Evolutionary conservation across 257 asterid species (phyloP), one percentile per base, ranked within the genome.

Genomic region (Sherardia arvensis): DNA sequence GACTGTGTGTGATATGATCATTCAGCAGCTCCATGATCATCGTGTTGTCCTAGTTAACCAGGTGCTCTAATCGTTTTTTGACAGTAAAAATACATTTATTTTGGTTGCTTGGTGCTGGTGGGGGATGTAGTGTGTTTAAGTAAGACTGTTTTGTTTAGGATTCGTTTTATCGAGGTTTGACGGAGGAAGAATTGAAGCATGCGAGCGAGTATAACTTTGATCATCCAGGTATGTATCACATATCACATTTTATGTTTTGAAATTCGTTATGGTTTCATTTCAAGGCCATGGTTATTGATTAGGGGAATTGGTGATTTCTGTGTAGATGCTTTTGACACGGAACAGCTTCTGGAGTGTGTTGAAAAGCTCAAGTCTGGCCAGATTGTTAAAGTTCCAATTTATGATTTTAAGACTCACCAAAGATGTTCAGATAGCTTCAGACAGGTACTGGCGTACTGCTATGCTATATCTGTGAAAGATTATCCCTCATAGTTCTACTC

Each of bases 171-270:
- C 96, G 97, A 8, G 99, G 97, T 62, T 73, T 93, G 83, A 93
- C 90, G 32, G 78, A 77, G 26, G 97, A 90, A 74, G 99, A 93
- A 77, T 74, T 69, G 65, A 69, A 81, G 70, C 85, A 60, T 70
- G 99, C 86, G 53, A 91, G 84, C 30, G 97, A 90, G 69, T 93
- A 93, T 81, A 90, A 93, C 74, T 93, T 93, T 74, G 99, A 93
- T 66, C 99, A 93, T 77, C 99, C 99, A 72, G 99, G 99, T 93
- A 76, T n/a, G n/a, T n/a, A n/a, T n/a, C n/a, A n/a, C n/a, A n/a
- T n/a, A 49, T 17, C 62, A 49, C 45, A 38, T 53, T 57, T 25
- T 30, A 45, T 64, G 23, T 54, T 55, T 12, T 12, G 18, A 26
- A 48, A 4, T 11, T 32, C 49, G 17, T 25, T 27, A 36, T 51